Base-by-base conservation (phyloP, 495 filamentous ascomycete genomes). In the Clavariopsis aquatica region DNA sequence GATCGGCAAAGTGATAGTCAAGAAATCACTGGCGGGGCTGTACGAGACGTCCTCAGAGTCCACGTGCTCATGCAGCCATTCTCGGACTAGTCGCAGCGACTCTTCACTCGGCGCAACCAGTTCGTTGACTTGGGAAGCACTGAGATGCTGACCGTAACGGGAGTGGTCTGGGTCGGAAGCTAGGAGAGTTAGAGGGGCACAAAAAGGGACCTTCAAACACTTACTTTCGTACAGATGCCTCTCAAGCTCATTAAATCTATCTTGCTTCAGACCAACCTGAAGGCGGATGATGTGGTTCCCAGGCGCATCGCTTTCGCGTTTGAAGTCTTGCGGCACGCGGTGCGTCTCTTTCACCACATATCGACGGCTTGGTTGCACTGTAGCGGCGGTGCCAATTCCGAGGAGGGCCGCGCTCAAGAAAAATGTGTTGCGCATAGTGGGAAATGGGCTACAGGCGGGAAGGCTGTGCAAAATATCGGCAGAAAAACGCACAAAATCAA, bases 61-160 rank as follows among this genome's bases (percentile, higher is more conserved):
- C 38, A 72, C 78, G 49, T 72, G 64, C 23, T 72, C 73, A 8
- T 66, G 27, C n/a, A 81, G 75, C 77, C 79, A 79, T 6, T 75
- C 68, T 13, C 69, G 58, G 26, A 78, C 76, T 10, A 75, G 69
- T 6, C 58, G 34, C n/a, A 71, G 13, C 5, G 70, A 61, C 17
- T 75, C 67, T 24, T 73, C 68, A 1, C 64, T 51, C 20, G 76
- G 76, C 52, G 62, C 55, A 8, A 75, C 49, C 31, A 76, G 57
- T 26, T 73, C 69, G 53, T 76, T 71, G 51, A 78, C 71, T 46
- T 80, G 74, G 13, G 65, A 67, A 0, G 55, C 34, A 19, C 47
- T 69, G n/a, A 77, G 64, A 61, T 78, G 72, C 46, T 77, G 71
- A n/a, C 79, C 77, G 68, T 79, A 78, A 20, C 26, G 53, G n/a